phyloP scores from a whole-genome alignment of 2,329 filamentous ascomycete species.

The Apiospora koreana region DNA sequence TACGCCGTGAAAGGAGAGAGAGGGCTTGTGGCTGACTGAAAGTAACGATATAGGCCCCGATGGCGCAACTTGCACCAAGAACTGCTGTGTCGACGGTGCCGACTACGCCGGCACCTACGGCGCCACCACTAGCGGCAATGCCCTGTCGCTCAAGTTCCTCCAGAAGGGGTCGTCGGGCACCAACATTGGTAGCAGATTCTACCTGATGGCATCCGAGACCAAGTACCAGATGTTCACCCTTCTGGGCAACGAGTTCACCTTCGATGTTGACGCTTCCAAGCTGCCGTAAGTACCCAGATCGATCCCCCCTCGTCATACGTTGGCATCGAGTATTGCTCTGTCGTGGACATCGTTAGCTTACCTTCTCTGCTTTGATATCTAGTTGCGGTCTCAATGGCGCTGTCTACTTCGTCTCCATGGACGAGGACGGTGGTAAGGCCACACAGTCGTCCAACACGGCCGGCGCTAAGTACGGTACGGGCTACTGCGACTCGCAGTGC shows the following conservation, averaged over 20 bases:
- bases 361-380: neutral
- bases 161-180: conserved; percentile 43
- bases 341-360: neutral
- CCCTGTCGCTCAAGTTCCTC: conserved; percentile 51
- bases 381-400: conserved; percentile 64
- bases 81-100: conserved; percentile 46
- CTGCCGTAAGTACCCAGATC: conserved; percentile 33
- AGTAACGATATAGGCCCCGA: conserved; percentile 26
- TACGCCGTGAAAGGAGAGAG: no score
- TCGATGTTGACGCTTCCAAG: conserved; percentile 63
- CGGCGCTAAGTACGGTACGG: conserved; percentile 57
- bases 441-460: conserved; percentile 46
- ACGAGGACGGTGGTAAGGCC: conserved; percentile 50
- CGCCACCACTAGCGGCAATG: conserved; percentile 44
- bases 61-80: conserved; percentile 37
- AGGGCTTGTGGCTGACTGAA: neutral
- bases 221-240: conserved; percentile 61
- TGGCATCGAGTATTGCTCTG: no score
- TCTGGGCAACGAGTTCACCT: conserved; percentile 61
- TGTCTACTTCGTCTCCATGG: conserved; percentile 59
- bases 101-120: conserved; percentile 47
- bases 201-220: conserved; percentile 55
- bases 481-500: conserved; percentile 54
- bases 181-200: conserved; percentile 50
- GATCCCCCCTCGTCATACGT: no score